Percentiles rank a stretch among this genome's conserved stretches.
Evolutionary conservation across 75 land plant species (phyloP).

Genomic region (Pinus taeda): DNA sequence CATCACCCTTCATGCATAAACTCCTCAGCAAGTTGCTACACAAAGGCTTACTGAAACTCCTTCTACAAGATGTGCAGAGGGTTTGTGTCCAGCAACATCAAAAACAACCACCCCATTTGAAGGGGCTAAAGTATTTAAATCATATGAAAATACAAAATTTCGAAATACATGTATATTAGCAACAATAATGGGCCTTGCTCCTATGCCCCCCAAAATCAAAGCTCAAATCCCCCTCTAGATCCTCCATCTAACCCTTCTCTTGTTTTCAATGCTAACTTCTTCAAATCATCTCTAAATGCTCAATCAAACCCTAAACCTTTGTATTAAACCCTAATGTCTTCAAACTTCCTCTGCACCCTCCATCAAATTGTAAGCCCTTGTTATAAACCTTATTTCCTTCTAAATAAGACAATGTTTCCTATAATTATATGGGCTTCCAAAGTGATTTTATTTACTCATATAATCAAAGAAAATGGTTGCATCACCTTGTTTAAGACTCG

Average conservation of each 20-base stretch:
- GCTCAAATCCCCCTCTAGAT: constrained; percentile 80
- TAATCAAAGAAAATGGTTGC: not conserved
- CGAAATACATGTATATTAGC: not conserved
- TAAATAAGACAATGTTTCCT: not conserved
- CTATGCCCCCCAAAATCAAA: constrained; percentile 95
- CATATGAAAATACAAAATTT: not conserved
- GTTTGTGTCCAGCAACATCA: not conserved
- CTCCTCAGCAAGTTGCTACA: constrained; percentile 96
- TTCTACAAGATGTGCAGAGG: constrained; percentile 16
- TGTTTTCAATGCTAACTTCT: no score
- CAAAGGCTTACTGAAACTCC: constrained; percentile 90
- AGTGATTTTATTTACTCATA: not conserved
- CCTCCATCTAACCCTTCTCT: constrained; percentile 54
- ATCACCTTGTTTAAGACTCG: not conserved
- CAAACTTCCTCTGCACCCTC: not conserved
- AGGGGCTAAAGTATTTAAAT: not conserved
- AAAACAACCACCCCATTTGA: constrained; percentile 2
- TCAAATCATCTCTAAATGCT: no score
- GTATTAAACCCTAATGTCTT: not conserved
- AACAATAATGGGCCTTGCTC: constrained; percentile 26
- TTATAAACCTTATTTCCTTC: not conserved
- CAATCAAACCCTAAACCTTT: not conserved
- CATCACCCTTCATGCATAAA: constrained; percentile 97
- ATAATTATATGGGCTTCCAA: not conserved
- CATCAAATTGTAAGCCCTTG: not conserved